Base-by-base conservation (phyloP, 208 protist genomes). In the Leishmania turanica region DNA sequence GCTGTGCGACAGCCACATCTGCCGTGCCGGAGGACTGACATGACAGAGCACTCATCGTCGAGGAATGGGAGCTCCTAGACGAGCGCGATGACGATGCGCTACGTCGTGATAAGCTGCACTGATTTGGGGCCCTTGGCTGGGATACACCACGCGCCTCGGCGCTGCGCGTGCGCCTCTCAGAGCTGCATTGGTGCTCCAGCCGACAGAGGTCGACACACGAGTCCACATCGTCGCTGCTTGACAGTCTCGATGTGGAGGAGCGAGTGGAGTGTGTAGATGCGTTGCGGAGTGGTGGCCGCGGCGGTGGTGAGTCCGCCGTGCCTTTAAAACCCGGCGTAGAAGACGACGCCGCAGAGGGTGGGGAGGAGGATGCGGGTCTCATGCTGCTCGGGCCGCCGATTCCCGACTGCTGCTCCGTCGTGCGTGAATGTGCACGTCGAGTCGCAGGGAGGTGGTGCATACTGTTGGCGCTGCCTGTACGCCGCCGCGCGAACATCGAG, bases 401-500 rank as follows among this genome's bases (percentile, higher is more conserved):
- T 34, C 69, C 69, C 45, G 27, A 37, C 45, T 17, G 42, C 45
- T 51, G 5, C n/a, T 34, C 69, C 27, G 42, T 19, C 0, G 69
- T 34, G 27, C n/a, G 11, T 54, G 69, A 13, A n/a, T 7, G 69
- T 51, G 42, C 69, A 15, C 69, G 69, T 21, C 11, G 37, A 51
- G 8, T 19, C 4, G 13, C 27, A 73, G 69, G 72, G 5, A 37
- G 40, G 31, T 19, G 6, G 62, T 34, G 13, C 47, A 56, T 21
- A 24, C 54, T 49, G 21, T 27, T 74, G n/a, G 64, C 34, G 27
- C 27, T 54, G 51, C 60, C 77, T 51, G 19, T 45, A 58, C 49
- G 73, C 40, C 72, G 77, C 31, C 71, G 60, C 65, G 17, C 45
- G 45, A 81, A 62, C 31, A 77, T 45, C 54, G 58, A 34, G 34